Conservation (phyloP, 306 rosid genomes). For the Senna siamea region DNA sequence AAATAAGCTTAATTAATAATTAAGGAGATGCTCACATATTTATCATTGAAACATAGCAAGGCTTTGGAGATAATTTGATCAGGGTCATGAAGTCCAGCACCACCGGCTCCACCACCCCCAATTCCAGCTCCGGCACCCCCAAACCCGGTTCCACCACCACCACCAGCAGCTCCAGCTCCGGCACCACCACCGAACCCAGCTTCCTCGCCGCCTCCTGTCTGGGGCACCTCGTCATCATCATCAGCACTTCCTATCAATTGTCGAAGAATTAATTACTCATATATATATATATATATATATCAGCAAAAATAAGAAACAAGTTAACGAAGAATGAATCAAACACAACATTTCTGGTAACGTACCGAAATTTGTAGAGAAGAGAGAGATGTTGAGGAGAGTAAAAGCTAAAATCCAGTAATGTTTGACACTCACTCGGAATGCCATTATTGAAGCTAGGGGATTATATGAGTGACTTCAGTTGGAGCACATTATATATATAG, state of each 20-base stretch:
- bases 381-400: slow-evolving; percentile 43
- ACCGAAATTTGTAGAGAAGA: slow-evolving; percentile 52
- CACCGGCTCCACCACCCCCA: slow-evolving; percentile 33
- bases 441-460: slow-evolving; percentile 53
- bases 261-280: too few species aligned
- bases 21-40: slow-evolving; percentile 54
- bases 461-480: background rate
- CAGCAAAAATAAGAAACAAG: background rate
- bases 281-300: background rate
- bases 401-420: slow-evolving; percentile 48
- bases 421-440: slow-evolving; percentile 33
- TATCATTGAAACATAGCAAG: slow-evolving; percentile 78
- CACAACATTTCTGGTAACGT: background rate
- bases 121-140: background rate
- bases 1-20: background rate
- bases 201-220: slow-evolving; percentile 17
- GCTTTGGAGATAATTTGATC: slow-evolving; percentile 70
- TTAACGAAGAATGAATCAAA: background rate
- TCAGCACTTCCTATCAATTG: slow-evolving; percentile 59
- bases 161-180: background rate
- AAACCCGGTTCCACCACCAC: background rate
- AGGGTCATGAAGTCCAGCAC: slow-evolving; percentile 48
- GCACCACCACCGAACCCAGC: background rate
- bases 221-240: slow-evolving; percentile 40
- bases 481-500: slow-evolving; percentile 34